Evolutionary conservation across 192 early-diverging fungal genomes (phyloP).

Genomic region (Linnemannia zychae): DNA sequence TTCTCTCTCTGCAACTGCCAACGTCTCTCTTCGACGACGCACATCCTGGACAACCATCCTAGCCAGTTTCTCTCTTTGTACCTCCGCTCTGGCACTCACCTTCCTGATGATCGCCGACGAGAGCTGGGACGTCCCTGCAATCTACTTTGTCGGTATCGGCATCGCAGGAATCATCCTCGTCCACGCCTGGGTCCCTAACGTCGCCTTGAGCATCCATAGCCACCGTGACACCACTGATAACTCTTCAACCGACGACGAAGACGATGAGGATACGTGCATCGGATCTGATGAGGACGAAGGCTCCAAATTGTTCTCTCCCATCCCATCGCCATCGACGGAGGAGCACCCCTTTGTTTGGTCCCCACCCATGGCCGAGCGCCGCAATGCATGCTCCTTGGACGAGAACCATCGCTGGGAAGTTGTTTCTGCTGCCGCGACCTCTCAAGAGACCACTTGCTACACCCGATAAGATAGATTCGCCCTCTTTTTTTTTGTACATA

Average conservation of each 20-base stretch:
- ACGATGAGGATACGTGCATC: constrained; percentile 7
- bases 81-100: constrained; percentile 21
- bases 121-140: constrained; percentile 50
- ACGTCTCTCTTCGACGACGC: background rate
- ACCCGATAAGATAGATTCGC: background rate
- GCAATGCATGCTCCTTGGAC: constrained; percentile 44
- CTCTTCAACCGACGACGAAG: background rate
- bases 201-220: background rate
- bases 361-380: constrained; percentile 7
- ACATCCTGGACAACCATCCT: constrained; percentile 9
- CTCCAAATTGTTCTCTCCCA: background rate
- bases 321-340: no score
- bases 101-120: constrained; percentile 41
- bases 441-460: background rate
- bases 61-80: constrained; percentile 9
- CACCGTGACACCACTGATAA: background rate
- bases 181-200: constrained; percentile 39
- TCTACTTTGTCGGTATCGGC: constrained; percentile 47
- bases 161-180: constrained; percentile 45
- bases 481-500: background rate
- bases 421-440: background rate
- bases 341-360: background rate
- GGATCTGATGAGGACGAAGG: background rate
- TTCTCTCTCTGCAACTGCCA: background rate
- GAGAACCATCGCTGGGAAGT: constrained; percentile 35